Percentiles rank a stretch among this genome's conserved stretches.
Conservation (phyloP, 139 green algal genomes). For the Tetradesmus obliquus region DNA sequence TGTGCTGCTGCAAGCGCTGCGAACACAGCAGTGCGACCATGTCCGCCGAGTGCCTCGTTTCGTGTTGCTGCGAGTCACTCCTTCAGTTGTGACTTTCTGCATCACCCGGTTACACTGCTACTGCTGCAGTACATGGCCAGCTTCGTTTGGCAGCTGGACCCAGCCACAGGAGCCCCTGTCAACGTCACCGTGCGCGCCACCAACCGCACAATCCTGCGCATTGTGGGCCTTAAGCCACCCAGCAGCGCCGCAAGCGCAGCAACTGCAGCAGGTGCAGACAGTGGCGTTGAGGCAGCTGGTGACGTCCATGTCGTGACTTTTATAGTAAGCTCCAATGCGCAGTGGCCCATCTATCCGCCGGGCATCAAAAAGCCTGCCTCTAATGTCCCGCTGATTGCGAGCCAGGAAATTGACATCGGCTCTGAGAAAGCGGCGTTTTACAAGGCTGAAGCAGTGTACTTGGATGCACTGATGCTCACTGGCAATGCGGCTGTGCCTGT, state of each 20-base stretch:
- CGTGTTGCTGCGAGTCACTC: no score
- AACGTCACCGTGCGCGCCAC: neutral
- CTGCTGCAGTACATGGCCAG: neutral
- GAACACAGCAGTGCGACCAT: no score
- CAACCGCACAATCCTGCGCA: neutral
- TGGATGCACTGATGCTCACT: neutral
- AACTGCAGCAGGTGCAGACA: neutral
- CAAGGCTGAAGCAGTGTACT: neutral
- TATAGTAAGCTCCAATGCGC: neutral
- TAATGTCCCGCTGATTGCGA: neutral
- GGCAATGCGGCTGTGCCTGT: neutral
- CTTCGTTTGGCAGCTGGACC: neutral
- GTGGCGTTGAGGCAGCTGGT: neutral
- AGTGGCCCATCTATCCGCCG: neutral
- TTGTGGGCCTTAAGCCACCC: neutral
- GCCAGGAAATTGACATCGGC: neutral
- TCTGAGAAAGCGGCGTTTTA: neutral
- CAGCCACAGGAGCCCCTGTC: neutral
- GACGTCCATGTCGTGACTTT: neutral
- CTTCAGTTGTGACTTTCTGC: no score
- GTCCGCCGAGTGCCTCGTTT: no score
- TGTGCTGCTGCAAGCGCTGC: no score
- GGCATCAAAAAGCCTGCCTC: neutral
- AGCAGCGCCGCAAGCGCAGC: neutral
- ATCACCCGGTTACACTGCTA: no score